A percentile compares a stretch with the other conserved stretches of the same genome.
These are phyloP conservation scores for Lanmaoa rubissima DNA, from an alignment of 768 basidiomycete species.

Conservation along the genomic window DNA sequence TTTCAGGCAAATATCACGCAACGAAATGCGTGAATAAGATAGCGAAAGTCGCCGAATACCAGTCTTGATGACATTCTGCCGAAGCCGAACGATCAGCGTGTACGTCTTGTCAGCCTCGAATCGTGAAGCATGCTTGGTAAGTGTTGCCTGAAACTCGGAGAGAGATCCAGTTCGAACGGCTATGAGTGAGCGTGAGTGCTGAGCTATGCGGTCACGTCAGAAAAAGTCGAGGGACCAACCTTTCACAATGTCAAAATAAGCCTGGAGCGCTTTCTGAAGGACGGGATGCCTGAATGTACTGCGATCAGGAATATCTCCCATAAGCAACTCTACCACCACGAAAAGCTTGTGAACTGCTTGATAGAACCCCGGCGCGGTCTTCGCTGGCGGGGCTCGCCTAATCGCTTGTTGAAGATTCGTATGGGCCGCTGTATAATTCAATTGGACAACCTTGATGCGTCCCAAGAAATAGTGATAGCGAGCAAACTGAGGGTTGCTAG, in stretches of 20 bases:
- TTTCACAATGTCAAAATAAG: slow-evolving; percentile 96
- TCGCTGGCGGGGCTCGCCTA: slow-evolving; percentile 84
- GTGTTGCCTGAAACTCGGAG: slow-evolving; percentile 86
- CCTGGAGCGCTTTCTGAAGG: slow-evolving; percentile 77
- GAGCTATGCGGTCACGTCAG: neutral
- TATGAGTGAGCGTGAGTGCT: slow-evolving; percentile 29
- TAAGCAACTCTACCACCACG: slow-evolving; percentile 91
- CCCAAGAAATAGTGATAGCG: slow-evolving; percentile 94
- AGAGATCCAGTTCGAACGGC: slow-evolving; percentile 95
- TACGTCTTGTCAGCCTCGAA: slow-evolving; percentile 89
- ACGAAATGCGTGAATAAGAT: slow-evolving; percentile 92
- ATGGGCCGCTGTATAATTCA: slow-evolving; percentile 91
- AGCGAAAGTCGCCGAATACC: slow-evolving; percentile 92
- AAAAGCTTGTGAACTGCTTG: slow-evolving; percentile 95
- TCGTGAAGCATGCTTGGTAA: slow-evolving; percentile 68
- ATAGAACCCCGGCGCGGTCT: slow-evolving; percentile 90
- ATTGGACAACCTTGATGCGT: slow-evolving; percentile 89
- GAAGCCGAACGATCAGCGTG: slow-evolving; percentile 87
- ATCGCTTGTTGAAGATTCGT: slow-evolving; percentile 92
- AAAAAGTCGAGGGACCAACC: slow-evolving; percentile 45
- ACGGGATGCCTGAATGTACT: slow-evolving; percentile 88
- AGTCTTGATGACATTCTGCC: slow-evolving; percentile 99
- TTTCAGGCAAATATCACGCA: slow-evolving; percentile 92
- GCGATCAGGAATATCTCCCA: slow-evolving; percentile 97
- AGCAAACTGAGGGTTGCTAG: slow-evolving; percentile 87